A percentile compares a stretch with the other conserved stretches of the same genome.
These are phyloP conservation scores for Diplodia corticola DNA, from an alignment of 2,329 filamentous ascomycete species.

Conservation along the genomic window DNA sequence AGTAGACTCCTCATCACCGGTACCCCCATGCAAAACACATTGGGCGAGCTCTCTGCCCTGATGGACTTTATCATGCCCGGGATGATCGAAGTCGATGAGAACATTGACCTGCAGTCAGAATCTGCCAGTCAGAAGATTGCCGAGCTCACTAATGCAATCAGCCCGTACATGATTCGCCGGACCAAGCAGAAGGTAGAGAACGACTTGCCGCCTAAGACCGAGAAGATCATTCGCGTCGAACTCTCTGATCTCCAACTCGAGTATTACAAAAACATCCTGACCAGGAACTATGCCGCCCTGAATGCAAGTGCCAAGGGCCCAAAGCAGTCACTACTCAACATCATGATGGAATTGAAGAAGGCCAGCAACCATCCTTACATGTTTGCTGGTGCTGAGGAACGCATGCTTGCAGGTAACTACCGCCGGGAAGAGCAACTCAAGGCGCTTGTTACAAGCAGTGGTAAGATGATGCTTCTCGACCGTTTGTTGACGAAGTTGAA, in stretches of 20 bases:
- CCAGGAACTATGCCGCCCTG: constrained; percentile 90
- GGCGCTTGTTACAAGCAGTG: constrained; percentile 91
- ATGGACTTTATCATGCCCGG: constrained; percentile 98
- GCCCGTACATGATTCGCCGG: constrained; percentile 90
- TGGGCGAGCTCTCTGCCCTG: constrained; percentile 86
- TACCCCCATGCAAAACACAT: constrained; percentile 95
- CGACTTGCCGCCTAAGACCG: constrained; percentile 92
- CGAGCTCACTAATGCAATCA: constrained; percentile 80
- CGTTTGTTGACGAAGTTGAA: constrained; percentile 92
- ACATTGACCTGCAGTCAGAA: constrained; percentile 79
- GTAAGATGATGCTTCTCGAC: constrained; percentile 99
- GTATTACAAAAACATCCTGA: constrained; percentile 98
- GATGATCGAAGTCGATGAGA: constrained; percentile 83
- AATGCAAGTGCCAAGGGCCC: constrained; percentile 88
- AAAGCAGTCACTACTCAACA: constrained; percentile 93
- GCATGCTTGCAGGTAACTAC: constrained; percentile 75
- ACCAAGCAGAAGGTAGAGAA: constrained; percentile 98
- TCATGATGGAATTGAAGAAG: constrained; percentile 99
- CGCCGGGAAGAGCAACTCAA: constrained; percentile 89
- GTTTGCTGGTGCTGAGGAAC: constrained; percentile 91
- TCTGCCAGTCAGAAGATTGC: constrained; percentile 85
- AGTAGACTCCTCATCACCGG: constrained; percentile 92
- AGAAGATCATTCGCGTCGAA: constrained; percentile 98
- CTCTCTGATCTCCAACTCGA: constrained; percentile 94
- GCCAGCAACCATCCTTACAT: constrained; percentile 98